Evolutionary conservation across 208 protist species (phyloP).

Genomic region (Naegleria fowleri): DNA sequence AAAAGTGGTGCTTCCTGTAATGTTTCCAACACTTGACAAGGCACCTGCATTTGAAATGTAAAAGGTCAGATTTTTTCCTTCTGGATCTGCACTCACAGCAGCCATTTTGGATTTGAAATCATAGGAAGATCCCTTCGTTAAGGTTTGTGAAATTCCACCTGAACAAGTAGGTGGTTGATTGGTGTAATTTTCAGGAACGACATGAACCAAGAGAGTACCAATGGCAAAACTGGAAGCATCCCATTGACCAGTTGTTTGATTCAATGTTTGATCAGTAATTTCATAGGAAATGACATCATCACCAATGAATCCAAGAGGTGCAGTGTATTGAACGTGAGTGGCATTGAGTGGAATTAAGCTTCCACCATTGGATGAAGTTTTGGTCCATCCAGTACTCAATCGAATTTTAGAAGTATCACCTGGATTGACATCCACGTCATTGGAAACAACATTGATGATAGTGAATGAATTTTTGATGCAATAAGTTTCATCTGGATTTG

Average conservation of each 20-base stretch:
- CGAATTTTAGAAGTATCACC: background rate
- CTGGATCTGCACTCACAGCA: background rate
- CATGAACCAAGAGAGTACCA: background rate
- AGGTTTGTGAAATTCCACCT: background rate
- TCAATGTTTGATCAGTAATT: background rate
- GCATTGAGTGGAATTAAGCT: background rate
- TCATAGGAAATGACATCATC: background rate
- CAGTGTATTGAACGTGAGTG: background rate
- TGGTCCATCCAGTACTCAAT: background rate
- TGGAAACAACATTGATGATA: background rate
- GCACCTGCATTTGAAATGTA: background rate
- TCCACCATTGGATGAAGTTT: background rate
- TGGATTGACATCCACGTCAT: background rate
- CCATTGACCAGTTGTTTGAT: background rate
- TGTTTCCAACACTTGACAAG: background rate
- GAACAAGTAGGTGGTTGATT: background rate
- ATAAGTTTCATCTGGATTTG: background rate
- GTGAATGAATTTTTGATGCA: background rate
- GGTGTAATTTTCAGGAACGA: background rate
- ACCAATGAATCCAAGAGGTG: background rate
- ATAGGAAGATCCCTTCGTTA: background rate
- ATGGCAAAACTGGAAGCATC: background rate
- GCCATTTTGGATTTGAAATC: background rate
- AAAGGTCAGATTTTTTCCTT: background rate
- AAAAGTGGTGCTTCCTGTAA: background rate